phyloP scores from a whole-genome alignment of 345 rosid species.

The Linum tenue region DNA sequence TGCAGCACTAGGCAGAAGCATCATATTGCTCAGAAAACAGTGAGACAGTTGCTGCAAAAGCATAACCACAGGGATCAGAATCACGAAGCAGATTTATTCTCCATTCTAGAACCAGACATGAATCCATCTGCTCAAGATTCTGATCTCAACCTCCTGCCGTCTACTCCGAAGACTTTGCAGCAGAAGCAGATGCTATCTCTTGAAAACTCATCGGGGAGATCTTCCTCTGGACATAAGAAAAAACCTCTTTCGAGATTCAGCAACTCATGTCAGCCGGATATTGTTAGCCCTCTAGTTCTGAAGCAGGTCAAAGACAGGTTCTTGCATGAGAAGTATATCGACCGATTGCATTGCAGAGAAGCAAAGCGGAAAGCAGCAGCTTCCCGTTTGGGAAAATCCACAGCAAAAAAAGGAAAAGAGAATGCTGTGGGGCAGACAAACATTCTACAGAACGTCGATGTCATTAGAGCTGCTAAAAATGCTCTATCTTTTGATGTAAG shows the following conservation, averaged over 20 bases:
- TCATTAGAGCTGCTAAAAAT: constrained; percentile 46
- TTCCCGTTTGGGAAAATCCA: constrained; percentile 11
- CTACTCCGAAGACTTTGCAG: constrained; percentile 35
- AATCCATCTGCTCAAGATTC: constrained; percentile 17
- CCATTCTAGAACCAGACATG: constrained; percentile 53
- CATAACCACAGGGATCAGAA: constrained; percentile 34
- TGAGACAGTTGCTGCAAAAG: constrained; percentile 54
- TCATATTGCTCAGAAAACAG: constrained; percentile 38
- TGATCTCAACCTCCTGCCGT: constrained; percentile 19
- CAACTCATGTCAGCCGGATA: constrained; percentile 17
- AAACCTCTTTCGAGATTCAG: constrained; percentile 32
- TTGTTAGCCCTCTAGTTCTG: constrained; percentile 55
- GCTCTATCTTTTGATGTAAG: constrained; percentile 41
- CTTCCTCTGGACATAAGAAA: constrained; percentile 24
- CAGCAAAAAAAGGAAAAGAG: constrained; percentile 41
- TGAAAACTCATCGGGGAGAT: constrained; percentile 28
- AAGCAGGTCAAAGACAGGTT: constrained; percentile 56
- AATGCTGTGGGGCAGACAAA: constrained; percentile 16
- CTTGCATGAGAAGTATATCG: constrained; percentile 75
- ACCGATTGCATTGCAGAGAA: constrained; percentile 63
- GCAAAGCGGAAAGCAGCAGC: constrained; percentile 55
- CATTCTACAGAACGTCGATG: constrained; percentile 25
- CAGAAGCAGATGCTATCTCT: constrained; percentile 31
- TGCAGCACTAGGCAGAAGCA: constrained; percentile 23
- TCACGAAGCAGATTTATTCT: constrained; percentile 53